Base-by-base conservation (phyloP, 2,329 filamentous ascomycete genomes). In the Arthrobotrys pseudoclavata region DNA sequence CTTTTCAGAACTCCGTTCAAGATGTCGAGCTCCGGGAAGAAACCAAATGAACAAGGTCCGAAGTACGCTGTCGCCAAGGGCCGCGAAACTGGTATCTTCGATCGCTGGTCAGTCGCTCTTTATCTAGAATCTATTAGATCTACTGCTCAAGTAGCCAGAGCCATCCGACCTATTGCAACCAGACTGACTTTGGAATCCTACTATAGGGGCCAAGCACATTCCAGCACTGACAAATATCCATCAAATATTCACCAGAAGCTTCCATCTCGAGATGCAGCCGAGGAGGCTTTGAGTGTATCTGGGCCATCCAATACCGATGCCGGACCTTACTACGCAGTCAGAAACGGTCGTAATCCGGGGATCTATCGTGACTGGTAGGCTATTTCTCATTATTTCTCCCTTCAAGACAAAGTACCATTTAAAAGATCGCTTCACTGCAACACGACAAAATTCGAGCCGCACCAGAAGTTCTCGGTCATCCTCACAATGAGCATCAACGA, bases 181-280 rank as follows among this genome's bases (percentile, higher is more conserved):
- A 10, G 26, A 24, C 9, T 45, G 12, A 45, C 37, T 10, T 18
- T 12, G 9, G 2, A 42, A 48, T 2, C n/a, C 10, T 9, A n/a
- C 4, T 4, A 24, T n/a, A 72, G 69, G 20, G 60, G 60, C 31
- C 31, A 72, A 47, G 60, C 66, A 22, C 34, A 64, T 4, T 60
- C 69, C 2, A 72, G 60, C 24, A 66, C 60, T 10, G 24, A 72
- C 22, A 20, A 24, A 4, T 64, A 72, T 20, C 40, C 60, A 13
- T 57, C 48, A 10, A 72, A 72, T 42, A 57, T 66, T 13, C 50
- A 64, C 6, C 69, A 72, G 48, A 66, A 50, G n/a, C 66, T 72
- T 15, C 26, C 47, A 4, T 64, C 69, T 34, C 34, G 53, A 26
- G 48, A 45, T 9, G 69, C 48, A 13, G 69, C 69, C n/a, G 69